Conservation (phyloP, 805 yeast genomes). For the Monosporozyma servazzii region DNA sequence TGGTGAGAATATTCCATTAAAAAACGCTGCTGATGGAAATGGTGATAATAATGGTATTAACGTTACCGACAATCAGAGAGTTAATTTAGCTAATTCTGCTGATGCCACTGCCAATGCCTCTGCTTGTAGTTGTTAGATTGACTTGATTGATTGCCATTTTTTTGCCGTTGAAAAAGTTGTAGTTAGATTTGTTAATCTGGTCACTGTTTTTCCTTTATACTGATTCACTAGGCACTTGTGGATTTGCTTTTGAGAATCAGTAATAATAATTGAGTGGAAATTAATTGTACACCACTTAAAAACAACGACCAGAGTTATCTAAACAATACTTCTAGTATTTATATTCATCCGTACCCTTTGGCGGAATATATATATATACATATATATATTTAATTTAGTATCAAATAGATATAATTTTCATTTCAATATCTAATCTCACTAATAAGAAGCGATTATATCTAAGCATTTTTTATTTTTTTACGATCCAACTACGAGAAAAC, state of each 20-base stretch:
- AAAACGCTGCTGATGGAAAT: constrained; percentile 12
- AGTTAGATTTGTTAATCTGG: background rate
- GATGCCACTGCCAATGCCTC: constrained; percentile 24
- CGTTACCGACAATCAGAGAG: constrained; percentile 24
- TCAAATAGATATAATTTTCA: too few species aligned
- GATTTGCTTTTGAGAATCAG: too few species aligned
- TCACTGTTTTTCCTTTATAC: background rate
- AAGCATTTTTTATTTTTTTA: background rate
- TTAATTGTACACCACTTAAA: too few species aligned
- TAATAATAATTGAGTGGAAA: too few species aligned
- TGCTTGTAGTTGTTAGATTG: constrained; percentile 28
- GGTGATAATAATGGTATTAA: constrained; percentile 16
- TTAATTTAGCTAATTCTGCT: constrained; percentile 28
- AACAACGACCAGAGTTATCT: background rate
- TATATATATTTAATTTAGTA: too few species aligned
- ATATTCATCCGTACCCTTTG: background rate
- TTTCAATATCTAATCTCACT: too few species aligned
- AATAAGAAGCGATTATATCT: background rate
- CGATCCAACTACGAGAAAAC: background rate
- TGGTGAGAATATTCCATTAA: constrained; percentile 71
- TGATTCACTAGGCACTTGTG: background rate
- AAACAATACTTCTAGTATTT: background rate
- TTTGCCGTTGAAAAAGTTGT: background rate
- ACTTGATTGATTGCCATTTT: background rate
- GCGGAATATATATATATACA: too few species aligned